A percentile compares a stretch with the other conserved stretches of the same genome.
These are phyloP conservation scores for Gentiana macrophylla DNA, from an alignment of 257 asterid species.

Conservation along the genomic window DNA sequence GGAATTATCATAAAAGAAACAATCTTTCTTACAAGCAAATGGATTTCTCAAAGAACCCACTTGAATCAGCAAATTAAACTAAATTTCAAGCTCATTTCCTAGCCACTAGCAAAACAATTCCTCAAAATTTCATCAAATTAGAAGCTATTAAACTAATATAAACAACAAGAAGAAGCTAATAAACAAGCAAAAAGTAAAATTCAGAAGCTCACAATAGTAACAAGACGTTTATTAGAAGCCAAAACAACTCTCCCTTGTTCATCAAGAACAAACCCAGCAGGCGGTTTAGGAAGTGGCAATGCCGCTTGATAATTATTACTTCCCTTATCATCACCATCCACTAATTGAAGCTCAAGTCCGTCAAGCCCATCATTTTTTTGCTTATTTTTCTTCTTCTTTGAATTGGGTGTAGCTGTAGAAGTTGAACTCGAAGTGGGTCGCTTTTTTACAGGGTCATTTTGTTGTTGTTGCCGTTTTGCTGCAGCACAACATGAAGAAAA, in stretches of 20 bases:
- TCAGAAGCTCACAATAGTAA: slow-evolving; percentile 50
- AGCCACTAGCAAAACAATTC: neutral
- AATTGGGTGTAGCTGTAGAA: too few relatives aligned
- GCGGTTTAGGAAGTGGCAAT: slow-evolving; percentile 83
- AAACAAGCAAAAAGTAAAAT: neutral
- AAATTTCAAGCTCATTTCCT: neutral
- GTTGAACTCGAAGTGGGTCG: slow-evolving; percentile 14
- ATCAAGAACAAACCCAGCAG: slow-evolving; percentile 88
- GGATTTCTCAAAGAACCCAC: neutral
- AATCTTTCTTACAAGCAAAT: too few relatives aligned
- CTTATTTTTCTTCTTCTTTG: slow-evolving; percentile 21
- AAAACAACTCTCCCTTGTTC: slow-evolving; percentile 76
- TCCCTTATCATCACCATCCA: slow-evolving; percentile 7
- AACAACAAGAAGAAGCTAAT: neutral
- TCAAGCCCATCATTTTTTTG: slow-evolving; percentile 2
- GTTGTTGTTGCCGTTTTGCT: slow-evolving; percentile 17
- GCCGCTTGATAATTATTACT: slow-evolving; percentile 16
- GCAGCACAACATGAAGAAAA: slow-evolving; percentile 16
- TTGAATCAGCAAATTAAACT: neutral
- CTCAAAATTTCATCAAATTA: neutral
- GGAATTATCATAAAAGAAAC: too few relatives aligned
- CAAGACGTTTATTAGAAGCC: slow-evolving; percentile 79
- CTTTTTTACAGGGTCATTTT: slow-evolving; percentile 27
- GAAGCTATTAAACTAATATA: neutral
- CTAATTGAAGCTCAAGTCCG: slow-evolving; percentile 14